Conservation (phyloP, 495 filamentous ascomycete genomes). For the Entonaema liquescens region DNA sequence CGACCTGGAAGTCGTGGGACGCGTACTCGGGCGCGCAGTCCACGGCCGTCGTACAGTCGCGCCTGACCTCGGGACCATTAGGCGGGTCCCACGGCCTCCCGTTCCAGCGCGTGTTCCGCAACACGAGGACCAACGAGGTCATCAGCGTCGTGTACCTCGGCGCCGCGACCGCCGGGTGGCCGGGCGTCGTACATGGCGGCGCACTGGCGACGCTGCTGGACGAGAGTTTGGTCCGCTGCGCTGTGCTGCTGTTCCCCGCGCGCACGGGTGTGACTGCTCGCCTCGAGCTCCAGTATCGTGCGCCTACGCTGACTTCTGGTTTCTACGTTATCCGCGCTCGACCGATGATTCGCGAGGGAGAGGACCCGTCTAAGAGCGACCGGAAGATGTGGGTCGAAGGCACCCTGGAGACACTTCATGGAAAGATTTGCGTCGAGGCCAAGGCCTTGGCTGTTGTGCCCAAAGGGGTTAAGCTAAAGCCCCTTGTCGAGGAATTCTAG, state of each 20-base stretch:
- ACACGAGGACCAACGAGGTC: slow-evolving; percentile 51
- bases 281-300: slow-evolving; percentile 70
- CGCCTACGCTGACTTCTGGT: slow-evolving; percentile 62
- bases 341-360: slow-evolving; percentile 46
- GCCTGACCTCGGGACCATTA: slow-evolving; percentile 57
- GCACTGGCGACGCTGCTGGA: slow-evolving; percentile 75
- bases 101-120: slow-evolving; percentile 60
- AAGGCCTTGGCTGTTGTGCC: slow-evolving; percentile 72
- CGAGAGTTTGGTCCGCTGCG: slow-evolving; percentile 67
- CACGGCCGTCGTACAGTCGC: slow-evolving; percentile 29
- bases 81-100: slow-evolving; percentile 55
- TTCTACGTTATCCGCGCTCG: slow-evolving; percentile 72
- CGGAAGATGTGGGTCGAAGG: slow-evolving; percentile 70
- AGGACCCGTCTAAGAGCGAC: slow-evolving; percentile 60
- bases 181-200: slow-evolving; percentile 80
- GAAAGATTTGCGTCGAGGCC: slow-evolving; percentile 63
- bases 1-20: slow-evolving; percentile 61
- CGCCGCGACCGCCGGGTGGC: slow-evolving; percentile 71
- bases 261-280: slow-evolving; percentile 68
- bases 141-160: slow-evolving; percentile 71
- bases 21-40: slow-evolving; percentile 62
- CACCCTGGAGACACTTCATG: slow-evolving; percentile 61
- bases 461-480: slow-evolving; percentile 56
- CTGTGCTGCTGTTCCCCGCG: slow-evolving; percentile 54
- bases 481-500: slow-evolving; percentile 57